Conservation (phyloP, 169 alveolate genomes). For the Plasmodium yoelii region DNA sequence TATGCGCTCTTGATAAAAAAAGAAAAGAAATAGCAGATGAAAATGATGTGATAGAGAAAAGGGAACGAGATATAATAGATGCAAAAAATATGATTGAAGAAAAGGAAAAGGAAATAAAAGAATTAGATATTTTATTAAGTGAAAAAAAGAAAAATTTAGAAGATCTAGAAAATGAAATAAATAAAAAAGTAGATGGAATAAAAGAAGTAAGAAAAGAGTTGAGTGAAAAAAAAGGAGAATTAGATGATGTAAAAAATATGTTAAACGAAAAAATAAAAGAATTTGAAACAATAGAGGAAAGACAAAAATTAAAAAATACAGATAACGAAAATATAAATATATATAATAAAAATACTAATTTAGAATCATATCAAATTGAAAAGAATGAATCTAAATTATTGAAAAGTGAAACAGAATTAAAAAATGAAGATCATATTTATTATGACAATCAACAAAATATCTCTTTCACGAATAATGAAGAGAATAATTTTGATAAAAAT, state of each 20-base stretch:
- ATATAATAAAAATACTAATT: background rate
- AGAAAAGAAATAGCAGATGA: background rate
- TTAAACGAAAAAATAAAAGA: background rate
- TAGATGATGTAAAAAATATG: conserved; percentile 8
- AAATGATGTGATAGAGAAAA: background rate
- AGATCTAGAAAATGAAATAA: conserved; percentile 1
- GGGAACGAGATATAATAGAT: background rate
- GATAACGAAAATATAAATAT: conserved; percentile 1
- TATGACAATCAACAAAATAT: too few relatives aligned
- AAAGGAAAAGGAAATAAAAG: background rate
- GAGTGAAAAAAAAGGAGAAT: background rate
- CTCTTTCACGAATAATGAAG: too few relatives aligned
- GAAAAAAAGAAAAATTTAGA: conserved; percentile 13
- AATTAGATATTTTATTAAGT: background rate
- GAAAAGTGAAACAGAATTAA: background rate
- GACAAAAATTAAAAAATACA: background rate
- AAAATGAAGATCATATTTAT: too few relatives aligned
- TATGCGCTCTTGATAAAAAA: background rate
- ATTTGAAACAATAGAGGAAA: background rate
- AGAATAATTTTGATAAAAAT: too few relatives aligned
- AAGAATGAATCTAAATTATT: background rate
- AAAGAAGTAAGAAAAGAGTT: background rate
- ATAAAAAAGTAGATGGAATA: background rate
- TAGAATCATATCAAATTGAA: background rate
- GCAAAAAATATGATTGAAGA: background rate